A percentile compares a stretch with the other conserved stretches of the same genome.
Conservation (phyloP, 2,329 filamentous ascomycete genomes). For the Aureobasidium namibiae region DNA sequence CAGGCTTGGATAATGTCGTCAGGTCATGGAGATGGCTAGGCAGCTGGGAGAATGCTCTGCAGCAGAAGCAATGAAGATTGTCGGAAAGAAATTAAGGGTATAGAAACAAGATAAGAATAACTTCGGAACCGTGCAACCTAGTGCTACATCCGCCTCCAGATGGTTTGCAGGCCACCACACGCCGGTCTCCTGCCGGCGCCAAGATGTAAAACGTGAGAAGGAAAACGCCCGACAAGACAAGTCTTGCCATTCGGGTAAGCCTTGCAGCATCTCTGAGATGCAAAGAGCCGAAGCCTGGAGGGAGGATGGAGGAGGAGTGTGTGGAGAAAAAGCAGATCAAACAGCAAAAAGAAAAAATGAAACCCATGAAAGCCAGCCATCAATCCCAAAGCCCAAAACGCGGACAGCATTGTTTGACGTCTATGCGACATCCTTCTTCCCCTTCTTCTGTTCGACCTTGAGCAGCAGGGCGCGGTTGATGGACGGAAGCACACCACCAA, state of each 20-base stretch:
- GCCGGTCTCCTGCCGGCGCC: constrained; percentile 9
- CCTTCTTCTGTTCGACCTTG: constrained; percentile 98
- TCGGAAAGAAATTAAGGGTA: not conserved
- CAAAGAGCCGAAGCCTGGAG: not conserved
- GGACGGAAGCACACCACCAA: constrained; percentile 94
- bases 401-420: not conserved
- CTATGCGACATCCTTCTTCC: constrained; percentile 34
- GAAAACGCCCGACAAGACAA: not conserved
- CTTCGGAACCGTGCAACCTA: constrained; percentile 9
- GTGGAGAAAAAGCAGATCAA: not conserved
- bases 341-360: constrained; percentile 9
- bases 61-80: constrained; percentile 5
- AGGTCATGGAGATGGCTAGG: constrained; percentile 52
- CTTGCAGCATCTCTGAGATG: not conserved
- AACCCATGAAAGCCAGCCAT: constrained; percentile 11
- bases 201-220: not conserved
- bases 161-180: not conserved
- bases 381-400: constrained; percentile 5
- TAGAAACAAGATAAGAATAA: constrained; percentile 7
- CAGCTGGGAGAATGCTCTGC: constrained; percentile 23
- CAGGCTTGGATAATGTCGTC: constrained; percentile 50
- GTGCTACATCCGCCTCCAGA: constrained; percentile 7
- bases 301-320: not conserved
- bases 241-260: not conserved
- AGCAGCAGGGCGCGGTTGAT: constrained; percentile 95